Base-by-base conservation (phyloP, 2,329 filamentous ascomycete genomes). In the Ophioceras dolichostomum region DNA sequence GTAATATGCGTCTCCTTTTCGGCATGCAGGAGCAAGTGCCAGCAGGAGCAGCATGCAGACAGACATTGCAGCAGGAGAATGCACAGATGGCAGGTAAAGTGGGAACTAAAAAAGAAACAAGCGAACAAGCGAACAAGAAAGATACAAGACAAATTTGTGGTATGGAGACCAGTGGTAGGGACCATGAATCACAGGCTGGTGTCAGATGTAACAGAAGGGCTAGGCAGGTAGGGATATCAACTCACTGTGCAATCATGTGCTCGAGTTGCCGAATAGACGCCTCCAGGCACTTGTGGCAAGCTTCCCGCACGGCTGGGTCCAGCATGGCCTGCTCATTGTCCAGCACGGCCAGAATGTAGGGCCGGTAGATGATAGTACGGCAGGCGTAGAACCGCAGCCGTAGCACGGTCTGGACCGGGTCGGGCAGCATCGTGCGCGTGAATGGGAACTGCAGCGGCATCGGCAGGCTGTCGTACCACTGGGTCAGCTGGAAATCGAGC, bases 381-480 rank as follows among this genome's bases (percentile, higher is more conserved):
- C 84, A 91, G 30, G 84, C 84, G 55, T 85, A 88, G 60, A 89
- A 91, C 21, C 84, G 73, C 42, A 89, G 64, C 32, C 84, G 71
- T 34, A 91, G 62, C 7, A 89, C 83, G 0, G 82, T 86, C 57
- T 89, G 84, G 5, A 87, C 76, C 4, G 82, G 78, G 49, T 86
- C 82, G 39, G 75, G 69, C 19, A 86, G 63, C 36, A 78, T 69
- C 0, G 73, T 65, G 38, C 77, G 68, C 26, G 75, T 75, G 50
- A 85, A 82, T 1, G 83, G 79, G 46, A 91, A 91, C 48, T 86
- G 83, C 41, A 91, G 68, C 4, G 83, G 72, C 29, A 73, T 55
- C 5, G 84, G 84, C 31, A 91, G 64, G 45, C 74, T 81, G 49
- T 87, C 83, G 52, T 89, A 88, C 84, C 83, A 91, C 53, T 89